Evolutionary conservation across 1,284 basidiomycete genomes (phyloP).

Genomic region (Coriolopsis trogii): DNA sequence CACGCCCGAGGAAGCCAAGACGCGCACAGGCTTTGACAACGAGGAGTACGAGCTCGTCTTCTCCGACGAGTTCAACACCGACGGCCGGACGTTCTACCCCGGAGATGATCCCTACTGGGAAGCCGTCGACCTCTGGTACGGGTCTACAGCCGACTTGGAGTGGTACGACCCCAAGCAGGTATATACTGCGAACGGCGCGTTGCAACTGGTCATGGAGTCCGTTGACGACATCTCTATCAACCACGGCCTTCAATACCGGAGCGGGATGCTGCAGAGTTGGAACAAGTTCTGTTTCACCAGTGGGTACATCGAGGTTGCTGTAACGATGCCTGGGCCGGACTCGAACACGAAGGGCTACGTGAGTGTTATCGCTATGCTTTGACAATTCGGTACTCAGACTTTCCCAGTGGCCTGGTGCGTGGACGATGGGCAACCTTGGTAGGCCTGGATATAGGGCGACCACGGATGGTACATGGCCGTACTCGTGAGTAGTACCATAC

Average conservation of each 20-base stretch:
- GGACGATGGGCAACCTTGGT: conserved; percentile 93
- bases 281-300: conserved; percentile 89
- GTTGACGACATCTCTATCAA: conserved; percentile 40
- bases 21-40: conserved; percentile 69
- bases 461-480: conserved; percentile 82
- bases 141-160: conserved; percentile 65
- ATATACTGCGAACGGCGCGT: conserved; percentile 69
- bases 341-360: conserved; percentile 40
- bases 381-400: not conserved
- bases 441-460: conserved; percentile 83
- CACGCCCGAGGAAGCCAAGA: conserved; percentile 61
- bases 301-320: conserved; percentile 66
- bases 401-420: conserved; percentile 67
- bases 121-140: conserved; percentile 73
- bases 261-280: conserved; percentile 74
- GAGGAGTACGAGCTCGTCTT: conserved; percentile 68
- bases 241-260: conserved; percentile 69
- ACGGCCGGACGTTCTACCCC: conserved; percentile 72
- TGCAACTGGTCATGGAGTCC: conserved; percentile 76
- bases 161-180: conserved; percentile 83
- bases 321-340: conserved; percentile 40
- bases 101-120: conserved; percentile 80
- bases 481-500: conserved; percentile 44
- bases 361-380: conserved; percentile 17
- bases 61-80: conserved; percentile 82